Conservation (phyloP, 2,329 filamentous ascomycete genomes). For the Diaporthe citrichinensis region DNA sequence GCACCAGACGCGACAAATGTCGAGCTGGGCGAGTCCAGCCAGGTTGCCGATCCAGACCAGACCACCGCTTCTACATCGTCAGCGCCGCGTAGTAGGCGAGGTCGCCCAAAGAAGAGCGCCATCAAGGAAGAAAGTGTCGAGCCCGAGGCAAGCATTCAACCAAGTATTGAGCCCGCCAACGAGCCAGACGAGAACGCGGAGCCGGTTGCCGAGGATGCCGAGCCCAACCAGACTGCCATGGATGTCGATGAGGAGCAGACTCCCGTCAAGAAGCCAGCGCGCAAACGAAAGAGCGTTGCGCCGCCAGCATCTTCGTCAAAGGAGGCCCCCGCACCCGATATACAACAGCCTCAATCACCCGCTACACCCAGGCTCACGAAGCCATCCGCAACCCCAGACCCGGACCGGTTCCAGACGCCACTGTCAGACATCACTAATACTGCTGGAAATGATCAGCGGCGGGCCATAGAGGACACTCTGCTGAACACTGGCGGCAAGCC, state of each 20-base stretch:
- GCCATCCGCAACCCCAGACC: slow-evolving; percentile 69
- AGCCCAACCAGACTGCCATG: slow-evolving; percentile 49
- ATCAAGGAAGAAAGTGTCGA: slow-evolving; percentile 41
- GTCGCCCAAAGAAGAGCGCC: slow-evolving; percentile 37
- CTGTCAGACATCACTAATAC: slow-evolving; percentile 81
- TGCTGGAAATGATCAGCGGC: slow-evolving; percentile 73
- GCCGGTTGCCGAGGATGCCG: slow-evolving; percentile 45
- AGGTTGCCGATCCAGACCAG: slow-evolving; percentile 31
- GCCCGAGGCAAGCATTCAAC: slow-evolving; percentile 37
- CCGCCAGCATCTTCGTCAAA: slow-evolving; percentile 52
- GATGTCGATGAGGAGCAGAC: slow-evolving; percentile 49
- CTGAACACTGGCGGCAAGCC: slow-evolving; percentile 71
- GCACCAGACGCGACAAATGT: slow-evolving; percentile 55
- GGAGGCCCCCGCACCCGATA: slow-evolving; percentile 48
- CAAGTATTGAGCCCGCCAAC: slow-evolving; percentile 54
- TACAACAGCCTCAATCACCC: slow-evolving; percentile 49
- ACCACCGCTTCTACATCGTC: slow-evolving; percentile 10
- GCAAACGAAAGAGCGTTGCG: slow-evolving; percentile 76
- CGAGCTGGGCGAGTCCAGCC: slow-evolving; percentile 59
- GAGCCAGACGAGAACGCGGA: slow-evolving; percentile 2
- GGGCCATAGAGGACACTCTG: slow-evolving; percentile 61
- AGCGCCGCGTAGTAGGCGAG: slow-evolving; percentile 34
- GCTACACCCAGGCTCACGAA: slow-evolving; percentile 60
- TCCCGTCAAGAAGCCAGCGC: slow-evolving; percentile 63
- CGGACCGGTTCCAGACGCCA: slow-evolving; percentile 69